Conservation (phyloP, 2,329 filamentous ascomycete species). For the Ascochyta fabae region DNA sequence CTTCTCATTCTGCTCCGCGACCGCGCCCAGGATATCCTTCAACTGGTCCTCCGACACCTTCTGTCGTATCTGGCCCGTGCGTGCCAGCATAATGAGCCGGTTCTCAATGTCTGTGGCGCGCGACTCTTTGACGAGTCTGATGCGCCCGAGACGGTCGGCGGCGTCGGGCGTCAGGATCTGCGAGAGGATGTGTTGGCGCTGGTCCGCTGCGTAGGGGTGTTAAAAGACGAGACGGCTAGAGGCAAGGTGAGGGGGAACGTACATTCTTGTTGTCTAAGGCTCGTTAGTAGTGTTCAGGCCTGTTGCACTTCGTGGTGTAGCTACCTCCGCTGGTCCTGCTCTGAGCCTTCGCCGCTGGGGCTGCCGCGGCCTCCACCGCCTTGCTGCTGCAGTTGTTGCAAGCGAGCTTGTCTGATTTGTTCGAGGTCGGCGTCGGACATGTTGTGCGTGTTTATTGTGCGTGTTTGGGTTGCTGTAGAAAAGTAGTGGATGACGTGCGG, state of each 20-base stretch:
- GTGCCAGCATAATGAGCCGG: slow-evolving; percentile 87
- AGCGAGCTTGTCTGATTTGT: slow-evolving; percentile 89
- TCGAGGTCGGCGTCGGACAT: slow-evolving; percentile 74
- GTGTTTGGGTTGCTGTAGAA: slow-evolving; percentile 4
- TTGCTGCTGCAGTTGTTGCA: slow-evolving; percentile 87
- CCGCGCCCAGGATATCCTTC: slow-evolving; percentile 85
- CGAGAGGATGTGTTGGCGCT: slow-evolving; percentile 76
- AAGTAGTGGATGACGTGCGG: slow-evolving; percentile 10
- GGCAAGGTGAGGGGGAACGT: neutral
- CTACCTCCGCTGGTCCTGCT: slow-evolving; percentile 60
- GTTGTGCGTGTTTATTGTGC: slow-evolving; percentile 5
- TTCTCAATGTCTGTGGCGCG: slow-evolving; percentile 92
- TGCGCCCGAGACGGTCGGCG: slow-evolving; percentile 89
- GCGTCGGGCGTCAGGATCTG: slow-evolving; percentile 96
- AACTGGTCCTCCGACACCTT: slow-evolving; percentile 94
- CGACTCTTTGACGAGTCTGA: slow-evolving; percentile 92
- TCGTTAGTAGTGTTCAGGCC: neutral
- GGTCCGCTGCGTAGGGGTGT: slow-evolving; percentile 63
- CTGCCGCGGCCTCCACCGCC: slow-evolving; percentile 58
- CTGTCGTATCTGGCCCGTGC: slow-evolving; percentile 80
- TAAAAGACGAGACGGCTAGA: slow-evolving; percentile 43
- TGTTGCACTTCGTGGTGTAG: neutral
- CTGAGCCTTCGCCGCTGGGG: slow-evolving; percentile 55
- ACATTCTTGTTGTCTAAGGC: slow-evolving; percentile 31
- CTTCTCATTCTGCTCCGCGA: slow-evolving; percentile 74